phyloP scores from a whole-genome alignment of 345 rosid species.

The Citrus glauca region DNA sequence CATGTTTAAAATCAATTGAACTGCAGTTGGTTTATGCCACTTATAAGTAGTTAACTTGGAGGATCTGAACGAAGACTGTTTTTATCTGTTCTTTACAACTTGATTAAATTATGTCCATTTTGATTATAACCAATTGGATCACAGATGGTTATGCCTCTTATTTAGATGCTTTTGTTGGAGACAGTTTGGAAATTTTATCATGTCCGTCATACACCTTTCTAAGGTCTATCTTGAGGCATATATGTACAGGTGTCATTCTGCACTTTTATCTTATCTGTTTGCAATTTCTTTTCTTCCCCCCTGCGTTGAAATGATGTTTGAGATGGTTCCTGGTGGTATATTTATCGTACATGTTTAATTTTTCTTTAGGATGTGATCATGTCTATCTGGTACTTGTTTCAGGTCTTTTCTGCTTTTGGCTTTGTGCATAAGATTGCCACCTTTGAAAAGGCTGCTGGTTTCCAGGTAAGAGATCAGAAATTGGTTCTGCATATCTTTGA shows the following conservation, averaged over 20 bases:
- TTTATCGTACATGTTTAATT: background rate
- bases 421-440: conserved; percentile 97
- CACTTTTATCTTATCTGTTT: conserved; percentile 49
- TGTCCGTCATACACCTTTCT: conserved; percentile 73
- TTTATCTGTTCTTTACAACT: conserved; percentile 10
- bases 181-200: conserved; percentile 70
- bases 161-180: conserved; percentile 67
- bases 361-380: conserved; percentile 8
- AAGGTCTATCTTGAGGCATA: conserved; percentile 68
- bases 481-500: conserved; percentile 6
- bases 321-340: conserved; percentile 20
- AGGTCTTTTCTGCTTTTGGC: conserved; percentile 99
- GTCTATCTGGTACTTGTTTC: conserved; percentile 28
- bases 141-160: conserved; percentile 66
- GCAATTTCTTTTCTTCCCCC: conserved; percentile 21
- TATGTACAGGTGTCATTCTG: conserved; percentile 82
- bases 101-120: conserved; percentile 29
- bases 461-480: conserved; percentile 58
- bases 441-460: conserved; percentile 96
- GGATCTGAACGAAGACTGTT: conserved; percentile 9
- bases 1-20: background rate
- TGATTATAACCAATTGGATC: conserved; percentile 42
- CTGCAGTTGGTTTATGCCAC: background rate
- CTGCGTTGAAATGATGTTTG: conserved; percentile 17
- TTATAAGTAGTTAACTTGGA: background rate